Evolutionary conservation across 805 yeast genomes (phyloP), one percentile per base, ranked within the genome.

Genomic region (Metschnikowia shivogae): DNA sequence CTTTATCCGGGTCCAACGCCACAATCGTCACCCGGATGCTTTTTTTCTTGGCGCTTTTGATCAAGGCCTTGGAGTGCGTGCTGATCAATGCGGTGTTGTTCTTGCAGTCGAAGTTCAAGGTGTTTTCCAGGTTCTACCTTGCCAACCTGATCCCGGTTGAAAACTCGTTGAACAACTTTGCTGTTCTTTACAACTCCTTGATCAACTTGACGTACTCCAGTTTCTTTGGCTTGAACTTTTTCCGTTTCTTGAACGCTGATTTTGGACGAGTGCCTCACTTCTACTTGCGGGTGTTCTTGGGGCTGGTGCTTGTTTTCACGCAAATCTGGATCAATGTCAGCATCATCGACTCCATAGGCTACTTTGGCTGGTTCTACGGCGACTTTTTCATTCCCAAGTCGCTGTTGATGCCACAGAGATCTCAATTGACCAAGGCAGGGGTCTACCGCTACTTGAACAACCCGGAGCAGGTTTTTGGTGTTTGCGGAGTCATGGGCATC

Each of bases 291-390:
- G 52, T 77, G n/a, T 82, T 84, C 43, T 56, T 82, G 38, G 92
- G 92, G 9, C 48, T 65, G 1, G 60, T 79, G 47, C 67, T 85
- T 30, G 67, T 82, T 12, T 53, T 73, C 6, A 68, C 86, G 26
- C 95, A 86, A 55, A 59, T 75, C 13, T 81, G 88, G 84, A 83
- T 88, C 30, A 80, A 84, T 53, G 55, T 72, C 20, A 84, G 88
- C 27, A 84, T 86, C 31, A 74, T 81, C 51, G 78, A 78, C 36
- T 80, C 86, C 40, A 80, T 86, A 52, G 92, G 92, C 2, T 84
- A 84, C 49, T 85, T 82, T 63, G 93, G 95, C n/a, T 86, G 93
- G 93, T 86, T 86, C 57, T 86, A 83, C 61, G 95, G 95, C 46
- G 95, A 86, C 62, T 86, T 86, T 64, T 86, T 86, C 63, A 67